Base-by-base conservation (phyloP, 2,329 filamentous ascomycete genomes). In the Calonectria ilicicola region DNA sequence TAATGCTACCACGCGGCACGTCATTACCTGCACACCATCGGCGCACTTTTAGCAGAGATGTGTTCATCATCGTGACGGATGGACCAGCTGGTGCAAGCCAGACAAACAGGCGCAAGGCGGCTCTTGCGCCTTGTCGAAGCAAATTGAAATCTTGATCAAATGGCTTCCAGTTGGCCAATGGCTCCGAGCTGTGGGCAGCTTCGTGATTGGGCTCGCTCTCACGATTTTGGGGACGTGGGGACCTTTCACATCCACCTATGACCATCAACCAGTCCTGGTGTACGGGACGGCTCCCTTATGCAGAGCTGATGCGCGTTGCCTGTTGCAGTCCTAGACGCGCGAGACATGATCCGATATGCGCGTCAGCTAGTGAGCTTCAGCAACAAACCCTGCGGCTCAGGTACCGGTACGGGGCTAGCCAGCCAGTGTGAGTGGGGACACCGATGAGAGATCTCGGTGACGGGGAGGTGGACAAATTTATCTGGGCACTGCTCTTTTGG, bases 271-370 rank as follows among this genome's bases (percentile, higher is more conserved):
- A 67, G 58, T 56, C 49, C 47, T 67, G 35, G 47, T 64, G 58
- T 44, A 51, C 70, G 51, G 69, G 58, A 68, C 56, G 69, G 69
- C 74, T 70, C 65, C 69, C 58, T 78, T 67, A 75, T 80, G 77
- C 74, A 76, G 67, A 70, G 77, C 73, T 78, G 70, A 80, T 80
- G 77, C 78, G 77, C 78, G 78, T 80, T 80, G 62, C 78, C 76
- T 67, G 76, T 80, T 80, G 72, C 70, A 79, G 78, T 77, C 72
- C 74, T 79, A 80, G 77, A 80, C 75, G 77, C 77, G 78, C 74
- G 74, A 80, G 72, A 80, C 75, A 80, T 80, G 77, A 76, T 80
- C 78, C 78, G 78, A 80, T 80, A 80, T 80, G 78, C 78, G 78
- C 78, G 78, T 80, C 78, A 80, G 74, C 77, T 79, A 79, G 78